Evolutionary conservation across 371 early-diverging fungal species (phyloP).

Genomic region (Lichtheimia hyalospora): DNA sequence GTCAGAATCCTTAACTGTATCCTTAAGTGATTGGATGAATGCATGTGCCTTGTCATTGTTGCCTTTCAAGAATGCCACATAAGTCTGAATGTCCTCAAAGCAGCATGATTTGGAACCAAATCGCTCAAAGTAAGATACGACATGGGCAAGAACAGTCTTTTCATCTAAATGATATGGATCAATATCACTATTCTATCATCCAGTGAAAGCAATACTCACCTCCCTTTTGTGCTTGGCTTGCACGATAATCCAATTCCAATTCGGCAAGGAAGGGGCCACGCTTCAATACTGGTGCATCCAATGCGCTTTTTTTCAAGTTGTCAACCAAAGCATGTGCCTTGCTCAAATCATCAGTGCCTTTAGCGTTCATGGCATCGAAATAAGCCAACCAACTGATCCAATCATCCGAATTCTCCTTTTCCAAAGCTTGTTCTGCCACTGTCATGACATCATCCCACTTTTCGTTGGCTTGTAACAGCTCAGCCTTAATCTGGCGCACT

Average conservation of each 20-base stretch:
- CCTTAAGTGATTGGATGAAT: slow-evolving; percentile 37
- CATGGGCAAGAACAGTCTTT: slow-evolving; percentile 33
- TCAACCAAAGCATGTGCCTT: slow-evolving; percentile 45
- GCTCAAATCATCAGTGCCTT: slow-evolving; percentile 17
- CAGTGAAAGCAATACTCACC: neutral
- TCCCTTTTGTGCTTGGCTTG: slow-evolving; percentile 26
- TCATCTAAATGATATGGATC: slow-evolving; percentile 24
- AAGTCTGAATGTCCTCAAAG: slow-evolving; percentile 76
- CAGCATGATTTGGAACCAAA: slow-evolving; percentile 75
- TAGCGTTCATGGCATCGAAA: slow-evolving; percentile 56
- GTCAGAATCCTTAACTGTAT: slow-evolving; percentile 27
- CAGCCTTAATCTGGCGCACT: slow-evolving; percentile 60
- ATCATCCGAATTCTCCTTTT: slow-evolving; percentile 63
- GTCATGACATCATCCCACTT: slow-evolving; percentile 45
- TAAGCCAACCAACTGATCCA: slow-evolving; percentile 70
- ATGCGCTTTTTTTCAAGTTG: slow-evolving; percentile 30
- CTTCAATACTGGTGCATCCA: slow-evolving; percentile 46
- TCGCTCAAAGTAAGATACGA: slow-evolving; percentile 58
- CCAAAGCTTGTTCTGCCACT: slow-evolving; percentile 39
- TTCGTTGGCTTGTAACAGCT: slow-evolving; percentile 47
- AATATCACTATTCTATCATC: neutral
- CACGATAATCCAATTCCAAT: slow-evolving; percentile 57
- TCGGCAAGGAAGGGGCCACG: slow-evolving; percentile 78
- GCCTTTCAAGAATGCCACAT: slow-evolving; percentile 41
- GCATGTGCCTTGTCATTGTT: slow-evolving; percentile 22